Percentiles rank a stretch among this genome's conserved stretches.
Conservation (phyloP, 2,329 filamentous ascomycete genomes). For the Venturiaceae sp. region DNA sequence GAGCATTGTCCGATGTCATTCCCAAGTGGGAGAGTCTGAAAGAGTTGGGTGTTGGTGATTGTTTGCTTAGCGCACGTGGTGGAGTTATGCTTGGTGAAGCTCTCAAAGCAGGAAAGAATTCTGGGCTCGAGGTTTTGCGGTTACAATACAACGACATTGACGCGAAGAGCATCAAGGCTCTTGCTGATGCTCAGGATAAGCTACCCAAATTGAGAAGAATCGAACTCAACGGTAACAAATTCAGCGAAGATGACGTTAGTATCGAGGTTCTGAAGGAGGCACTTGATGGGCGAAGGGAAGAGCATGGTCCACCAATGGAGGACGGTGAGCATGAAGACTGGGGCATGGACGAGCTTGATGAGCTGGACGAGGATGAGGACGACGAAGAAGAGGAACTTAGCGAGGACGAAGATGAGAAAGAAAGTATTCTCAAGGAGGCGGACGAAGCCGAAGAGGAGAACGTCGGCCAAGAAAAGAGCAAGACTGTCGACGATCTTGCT, state of each 20-base stretch:
- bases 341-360: constrained; percentile 54
- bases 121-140: constrained; percentile 68
- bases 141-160: constrained; percentile 95
- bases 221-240: constrained; percentile 94
- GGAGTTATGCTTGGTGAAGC: constrained; percentile 63
- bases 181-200: constrained; percentile 56
- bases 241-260: constrained; percentile 71
- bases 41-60: constrained; percentile 86
- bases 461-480: constrained; percentile 59
- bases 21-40: constrained; percentile 63
- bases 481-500: constrained; percentile 73
- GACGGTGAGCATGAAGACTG: constrained; percentile 46
- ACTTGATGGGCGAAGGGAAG: constrained; percentile 68
- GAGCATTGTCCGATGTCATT: constrained; percentile 66
- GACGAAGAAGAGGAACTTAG: constrained; percentile 62
- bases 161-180: constrained; percentile 58
- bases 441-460: constrained; percentile 66
- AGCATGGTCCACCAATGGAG: constrained; percentile 22
- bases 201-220: constrained; percentile 74
- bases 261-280: constrained; percentile 56
- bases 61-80: constrained; percentile 69
- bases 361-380: constrained; percentile 66
- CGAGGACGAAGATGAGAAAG: constrained; percentile 49
- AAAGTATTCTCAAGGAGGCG: constrained; percentile 53
- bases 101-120: constrained; percentile 65